Evolutionary conservation across 2,329 filamentous ascomycete species (phyloP), one percentile per base, ranked within the genome.

Genomic region (Cadophora luteo-olivacea): DNA sequence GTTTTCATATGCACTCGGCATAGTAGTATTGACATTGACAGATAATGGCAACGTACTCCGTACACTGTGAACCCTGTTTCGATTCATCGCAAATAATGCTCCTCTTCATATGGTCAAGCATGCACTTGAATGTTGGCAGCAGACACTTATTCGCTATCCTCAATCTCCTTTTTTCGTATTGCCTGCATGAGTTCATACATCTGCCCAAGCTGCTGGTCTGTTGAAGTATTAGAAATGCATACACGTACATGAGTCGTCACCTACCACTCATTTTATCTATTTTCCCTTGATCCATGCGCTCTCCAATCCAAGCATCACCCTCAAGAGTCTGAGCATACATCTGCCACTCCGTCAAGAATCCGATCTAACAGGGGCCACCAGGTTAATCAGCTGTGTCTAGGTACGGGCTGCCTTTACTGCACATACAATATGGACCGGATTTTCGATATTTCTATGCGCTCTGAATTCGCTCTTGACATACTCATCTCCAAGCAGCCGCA

Each of bases 301-400:
- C 92, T 0, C 91, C 95, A 69, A 87, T 85, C 96, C 96, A 98
- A 0, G 85, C 80, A 64, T 97, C 91, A 0, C 94, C 95, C 77
- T 98, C 95, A 19, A 99, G 82, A 78, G 93, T 90, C 79, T 99
- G 95, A 1, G 94, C 94, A 78, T 98, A 99, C 64, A 93, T 82
- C 80, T 99, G 96, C 95, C 95, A 99, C 80, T 98, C 94, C 0
- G 92, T 95, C 74, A 99, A 84, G 80, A 99, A 99, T 1, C 95
- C 96, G 75, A 98, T 93, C 93, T 97, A 73, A 8, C 7, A 33
- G 14, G 19, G n/a, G 54, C 8, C 14, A 60, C 8, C 14, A 60
- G 16, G n/a, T 60, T 71, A 60, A 69, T 63, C 68, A 69, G 63
- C 64, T 51, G n/a, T 36, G 24, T 25, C n/a, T 4, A 49, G 38